phyloP scores from a whole-genome alignment of 208 protist species.

The Acanthamoeba rhysodes region DNA sequence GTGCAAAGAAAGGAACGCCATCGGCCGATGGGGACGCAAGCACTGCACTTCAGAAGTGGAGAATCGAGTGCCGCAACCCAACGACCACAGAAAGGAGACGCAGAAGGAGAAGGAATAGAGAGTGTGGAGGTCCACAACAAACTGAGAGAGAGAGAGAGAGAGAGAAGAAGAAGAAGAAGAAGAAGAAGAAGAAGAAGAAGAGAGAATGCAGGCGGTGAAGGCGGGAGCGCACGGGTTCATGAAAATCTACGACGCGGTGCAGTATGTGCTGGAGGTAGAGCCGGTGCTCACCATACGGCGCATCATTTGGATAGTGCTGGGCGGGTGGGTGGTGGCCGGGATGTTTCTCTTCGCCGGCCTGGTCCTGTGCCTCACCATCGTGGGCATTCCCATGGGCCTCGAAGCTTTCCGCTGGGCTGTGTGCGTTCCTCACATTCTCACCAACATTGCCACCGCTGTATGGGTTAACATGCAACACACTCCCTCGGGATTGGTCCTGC shows the following conservation, averaged over 20 bases:
- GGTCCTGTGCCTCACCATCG: conserved; percentile 58
- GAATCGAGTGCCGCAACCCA: background rate
- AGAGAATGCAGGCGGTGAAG: conserved; percentile 20
- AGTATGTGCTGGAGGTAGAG: conserved; percentile 52
- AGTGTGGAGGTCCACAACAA: too few relatives aligned
- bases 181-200: background rate
- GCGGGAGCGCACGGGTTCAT: background rate
- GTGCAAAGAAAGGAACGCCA: too few relatives aligned
- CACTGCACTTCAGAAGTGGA: too few relatives aligned
- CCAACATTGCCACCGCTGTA: background rate
- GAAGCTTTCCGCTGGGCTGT: conserved; percentile 16
- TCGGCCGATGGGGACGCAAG: background rate
- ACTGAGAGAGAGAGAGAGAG: background rate
- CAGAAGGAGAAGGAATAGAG: background rate
- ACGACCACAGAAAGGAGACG: background rate
- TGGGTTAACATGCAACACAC: background rate
- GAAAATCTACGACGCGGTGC: conserved; percentile 12
- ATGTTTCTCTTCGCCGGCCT: conserved; percentile 27
- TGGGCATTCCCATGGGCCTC: conserved; percentile 69
- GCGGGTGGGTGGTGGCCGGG: background rate
- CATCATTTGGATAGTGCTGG: conserved; percentile 28
- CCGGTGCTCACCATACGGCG: conserved; percentile 38
- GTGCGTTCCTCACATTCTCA: background rate
- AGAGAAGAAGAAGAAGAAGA: background rate
- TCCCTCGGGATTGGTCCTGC: background rate